Percentiles rank a stretch among this genome's conserved stretches.
Conservation (phyloP, 305 asterid genomes). For the Petunia hybrid region DNA sequence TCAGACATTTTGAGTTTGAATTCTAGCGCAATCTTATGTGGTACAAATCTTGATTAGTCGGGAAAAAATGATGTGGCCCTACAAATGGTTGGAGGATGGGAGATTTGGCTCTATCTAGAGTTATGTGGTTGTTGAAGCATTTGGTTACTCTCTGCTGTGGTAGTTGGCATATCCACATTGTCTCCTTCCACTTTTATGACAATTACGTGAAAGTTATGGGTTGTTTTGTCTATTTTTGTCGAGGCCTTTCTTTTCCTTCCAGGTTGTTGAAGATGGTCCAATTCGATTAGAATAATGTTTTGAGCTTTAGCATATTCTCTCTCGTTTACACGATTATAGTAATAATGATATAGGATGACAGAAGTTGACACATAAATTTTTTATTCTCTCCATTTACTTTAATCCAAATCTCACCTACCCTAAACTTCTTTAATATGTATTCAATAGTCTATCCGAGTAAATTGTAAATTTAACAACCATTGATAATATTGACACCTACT, state of each 20-base stretch:
- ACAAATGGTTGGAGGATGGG: neutral
- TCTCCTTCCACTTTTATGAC: conserved; percentile 24
- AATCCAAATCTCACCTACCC: conserved; percentile 23
- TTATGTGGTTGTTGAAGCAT: conserved; percentile 40
- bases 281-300: neutral
- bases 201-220: neutral
- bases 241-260: neutral
- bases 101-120: conserved; percentile 17
- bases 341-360: neutral
- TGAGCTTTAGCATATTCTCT: conserved; percentile 30
- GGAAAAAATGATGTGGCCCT: conserved; percentile 21
- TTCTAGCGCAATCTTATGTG: neutral
- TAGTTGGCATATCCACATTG: conserved; percentile 41
- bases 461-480: no score
- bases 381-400: no score
- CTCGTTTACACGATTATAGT: neutral
- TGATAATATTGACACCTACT: no score
- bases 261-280: conserved; percentile 31
- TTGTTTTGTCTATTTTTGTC: neutral
- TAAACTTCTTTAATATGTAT: neutral
- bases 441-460: neutral
- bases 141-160: conserved; percentile 29
- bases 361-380: neutral
- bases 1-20: neutral
- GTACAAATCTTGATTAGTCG: conserved; percentile 11